phyloP scores from a whole-genome alignment of 495 filamentous ascomycete species.

The Parachaetomium inaequale region DNA sequence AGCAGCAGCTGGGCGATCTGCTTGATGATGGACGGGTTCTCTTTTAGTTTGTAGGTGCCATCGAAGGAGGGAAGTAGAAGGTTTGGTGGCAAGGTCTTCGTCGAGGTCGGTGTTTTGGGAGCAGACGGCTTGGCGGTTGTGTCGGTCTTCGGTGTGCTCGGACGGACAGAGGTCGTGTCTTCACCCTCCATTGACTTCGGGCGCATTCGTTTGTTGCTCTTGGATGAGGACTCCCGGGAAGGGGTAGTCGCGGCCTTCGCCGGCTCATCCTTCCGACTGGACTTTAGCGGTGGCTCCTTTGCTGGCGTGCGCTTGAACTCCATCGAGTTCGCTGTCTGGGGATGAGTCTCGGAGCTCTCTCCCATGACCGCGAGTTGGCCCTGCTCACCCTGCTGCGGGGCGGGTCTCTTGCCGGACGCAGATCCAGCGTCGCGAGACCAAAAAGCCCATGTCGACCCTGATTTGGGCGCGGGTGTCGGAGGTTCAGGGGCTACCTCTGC shows the following conservation, averaged over 20 bases:
- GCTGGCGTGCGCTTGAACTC: constrained; percentile 43
- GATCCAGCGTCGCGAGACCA: constrained; percentile 66
- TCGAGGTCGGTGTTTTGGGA: constrained; percentile 31
- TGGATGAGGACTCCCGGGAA: constrained; percentile 29
- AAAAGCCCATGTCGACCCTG: constrained; percentile 77
- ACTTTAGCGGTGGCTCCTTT: constrained; percentile 37
- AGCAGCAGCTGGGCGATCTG: constrained; percentile 65
- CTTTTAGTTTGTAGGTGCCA: constrained; percentile 62
- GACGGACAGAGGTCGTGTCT: constrained; percentile 34
- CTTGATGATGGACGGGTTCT: constrained; percentile 67
- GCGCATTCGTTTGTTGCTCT: constrained; percentile 50
- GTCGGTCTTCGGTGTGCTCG: constrained; percentile 37
- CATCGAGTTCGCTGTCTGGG: constrained; percentile 57
- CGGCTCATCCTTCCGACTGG: constrained; percentile 28
- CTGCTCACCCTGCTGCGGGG: constrained; percentile 37
- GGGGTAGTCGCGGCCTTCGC: constrained; percentile 23
- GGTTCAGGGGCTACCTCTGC: constrained; percentile 23
- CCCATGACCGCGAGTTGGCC: constrained; percentile 69
- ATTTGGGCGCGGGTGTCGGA: constrained; percentile 35
- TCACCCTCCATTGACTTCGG: constrained; percentile 48
- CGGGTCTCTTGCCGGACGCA: constrained; percentile 34
- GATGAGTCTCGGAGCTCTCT: constrained; percentile 59
- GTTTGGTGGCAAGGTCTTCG: constrained; percentile 50
- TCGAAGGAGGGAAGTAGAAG: constrained; percentile 65
- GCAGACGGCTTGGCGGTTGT: constrained; percentile 26